A percentile compares a stretch with the other conserved stretches of the same genome.
Conservation (phyloP, 2,329 filamentous ascomycete species). For the Keithomyces neogunnii region DNA sequence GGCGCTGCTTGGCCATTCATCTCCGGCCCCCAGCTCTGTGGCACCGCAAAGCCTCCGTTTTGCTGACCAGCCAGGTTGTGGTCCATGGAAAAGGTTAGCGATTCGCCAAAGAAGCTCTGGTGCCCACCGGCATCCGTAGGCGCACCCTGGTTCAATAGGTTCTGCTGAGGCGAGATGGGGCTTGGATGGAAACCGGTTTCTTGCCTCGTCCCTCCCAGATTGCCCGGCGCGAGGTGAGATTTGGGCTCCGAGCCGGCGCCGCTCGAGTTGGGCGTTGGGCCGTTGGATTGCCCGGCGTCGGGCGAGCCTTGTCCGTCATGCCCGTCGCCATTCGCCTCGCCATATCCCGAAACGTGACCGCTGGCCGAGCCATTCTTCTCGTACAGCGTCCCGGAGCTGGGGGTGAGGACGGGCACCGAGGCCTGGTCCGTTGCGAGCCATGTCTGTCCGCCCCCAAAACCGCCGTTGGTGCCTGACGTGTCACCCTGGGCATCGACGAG, state of each 20-base stretch:
- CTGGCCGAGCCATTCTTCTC: constrained; percentile 22
- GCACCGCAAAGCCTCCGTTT: constrained; percentile 29
- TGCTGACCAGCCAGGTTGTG: constrained; percentile 14
- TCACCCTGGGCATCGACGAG: constrained; percentile 27
- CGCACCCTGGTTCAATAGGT: constrained; percentile 26
- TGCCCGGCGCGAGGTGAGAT: constrained; percentile 19
- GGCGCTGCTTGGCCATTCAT: constrained; percentile 26
- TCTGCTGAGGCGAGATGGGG: constrained; percentile 37
- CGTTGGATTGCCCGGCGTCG: constrained; percentile 40
- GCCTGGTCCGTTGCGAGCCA: constrained; percentile 32
- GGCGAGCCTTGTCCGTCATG: constrained; percentile 41
- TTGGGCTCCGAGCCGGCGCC: constrained; percentile 20
- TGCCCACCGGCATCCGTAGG: constrained; percentile 25
- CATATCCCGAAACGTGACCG: constrained; percentile 27
- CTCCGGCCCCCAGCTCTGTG: constrained; percentile 35
- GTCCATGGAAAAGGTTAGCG: constrained; percentile 27
- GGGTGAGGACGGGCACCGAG: constrained; percentile 27
- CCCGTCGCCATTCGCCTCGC: constrained; percentile 33
- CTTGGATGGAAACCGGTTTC: constrained; percentile 44
- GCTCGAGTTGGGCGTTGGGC: constrained; percentile 54
- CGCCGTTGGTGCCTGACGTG: not conserved
- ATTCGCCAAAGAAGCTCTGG: constrained; percentile 30
- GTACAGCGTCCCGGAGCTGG: constrained; percentile 23
- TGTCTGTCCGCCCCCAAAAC: constrained; percentile 12
- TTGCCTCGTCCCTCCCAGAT: constrained; percentile 27